A percentile compares a stretch with the other conserved stretches of the same genome.
Evolutionary conservation across 176 grass and related monocot species (phyloP).

Genomic region (Saccharum spontaneum): DNA sequence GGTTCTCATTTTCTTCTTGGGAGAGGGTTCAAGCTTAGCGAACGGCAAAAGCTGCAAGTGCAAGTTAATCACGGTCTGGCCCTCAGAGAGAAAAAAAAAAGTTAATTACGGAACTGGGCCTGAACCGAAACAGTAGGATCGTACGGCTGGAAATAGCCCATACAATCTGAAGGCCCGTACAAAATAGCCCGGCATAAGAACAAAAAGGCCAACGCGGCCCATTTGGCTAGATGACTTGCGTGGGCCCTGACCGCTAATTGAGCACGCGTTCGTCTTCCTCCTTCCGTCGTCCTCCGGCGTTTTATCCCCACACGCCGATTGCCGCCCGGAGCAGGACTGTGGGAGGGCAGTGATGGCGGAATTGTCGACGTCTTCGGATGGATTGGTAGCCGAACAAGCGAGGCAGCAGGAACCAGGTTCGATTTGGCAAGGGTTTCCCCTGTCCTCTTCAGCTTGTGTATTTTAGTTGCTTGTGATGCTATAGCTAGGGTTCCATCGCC

Average conservation of each 20-base stretch:
- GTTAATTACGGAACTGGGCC: background rate
- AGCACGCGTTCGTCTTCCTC: background rate
- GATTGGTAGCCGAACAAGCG: background rate
- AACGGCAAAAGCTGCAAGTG: background rate
- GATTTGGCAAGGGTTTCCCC: background rate
- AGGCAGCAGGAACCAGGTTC: slow-evolving; percentile 20
- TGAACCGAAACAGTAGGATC: background rate
- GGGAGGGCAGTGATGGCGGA: slow-evolving; percentile 26
- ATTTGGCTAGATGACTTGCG: background rate
- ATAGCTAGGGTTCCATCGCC: slow-evolving; percentile 4
- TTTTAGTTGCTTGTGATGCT: background rate
- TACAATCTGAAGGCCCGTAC: too few relatives aligned
- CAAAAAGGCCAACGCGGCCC: background rate
- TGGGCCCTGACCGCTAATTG: background rate
- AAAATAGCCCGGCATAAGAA: background rate
- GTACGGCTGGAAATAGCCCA: too few relatives aligned
- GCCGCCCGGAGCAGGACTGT: background rate
- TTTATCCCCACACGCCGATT: slow-evolving; percentile 15
- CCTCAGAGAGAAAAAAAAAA: too few relatives aligned
- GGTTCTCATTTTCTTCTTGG: background rate
- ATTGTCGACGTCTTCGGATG: background rate
- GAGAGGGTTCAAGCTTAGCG: background rate
- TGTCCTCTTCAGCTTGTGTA: background rate
- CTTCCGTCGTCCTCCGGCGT: background rate
- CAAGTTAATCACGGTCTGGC: background rate